A percentile compares a stretch with the other conserved stretches of the same genome.
Conservation (phyloP, 1,284 basidiomycete species). For the Phlebopus sp. region DNA sequence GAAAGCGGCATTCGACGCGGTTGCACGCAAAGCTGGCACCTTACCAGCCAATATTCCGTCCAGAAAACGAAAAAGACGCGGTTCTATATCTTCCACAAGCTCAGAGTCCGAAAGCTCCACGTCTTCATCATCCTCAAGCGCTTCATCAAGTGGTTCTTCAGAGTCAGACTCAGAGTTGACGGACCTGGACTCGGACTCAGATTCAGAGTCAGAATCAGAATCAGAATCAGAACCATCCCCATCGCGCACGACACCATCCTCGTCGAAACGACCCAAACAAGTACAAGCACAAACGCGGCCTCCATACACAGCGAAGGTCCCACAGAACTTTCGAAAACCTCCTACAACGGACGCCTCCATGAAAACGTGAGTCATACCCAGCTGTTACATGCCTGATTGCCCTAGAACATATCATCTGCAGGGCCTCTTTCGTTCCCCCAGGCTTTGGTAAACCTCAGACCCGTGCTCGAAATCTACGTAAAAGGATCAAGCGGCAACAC, state of each 20-base stretch:
- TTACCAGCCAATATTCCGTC: not conserved
- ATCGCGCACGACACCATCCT: not conserved
- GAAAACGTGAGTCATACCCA: slow-evolving; percentile 9
- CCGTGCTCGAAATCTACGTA: slow-evolving; percentile 60
- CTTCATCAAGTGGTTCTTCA: slow-evolving; percentile 5
- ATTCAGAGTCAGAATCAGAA: slow-evolving; percentile 27
- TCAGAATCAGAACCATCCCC: slow-evolving; percentile 13
- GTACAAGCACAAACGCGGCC: not conserved
- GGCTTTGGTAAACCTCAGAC: slow-evolving; percentile 67
- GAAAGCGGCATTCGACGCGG: not conserved
- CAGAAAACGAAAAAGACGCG: slow-evolving; percentile 29
- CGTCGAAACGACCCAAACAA: slow-evolving; percentile 2
- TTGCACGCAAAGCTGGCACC: not conserved
- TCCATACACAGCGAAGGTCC: not conserved
- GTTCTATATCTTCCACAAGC: slow-evolving; percentile 13
- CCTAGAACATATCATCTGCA: not conserved
- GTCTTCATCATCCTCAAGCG: slow-evolving; percentile 2
- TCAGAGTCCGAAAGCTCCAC: slow-evolving; percentile 10
- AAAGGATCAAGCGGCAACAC: slow-evolving; percentile 48
- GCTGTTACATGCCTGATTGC: not conserved
- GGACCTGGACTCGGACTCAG: slow-evolving; percentile 11
- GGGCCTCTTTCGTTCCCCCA: slow-evolving; percentile 45
- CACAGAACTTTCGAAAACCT: not conserved
- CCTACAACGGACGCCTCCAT: not conserved
- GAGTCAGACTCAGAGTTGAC: slow-evolving; percentile 2